Conservation (phyloP, 805 yeast genomes). For the Debaryomyces maramus region DNA sequence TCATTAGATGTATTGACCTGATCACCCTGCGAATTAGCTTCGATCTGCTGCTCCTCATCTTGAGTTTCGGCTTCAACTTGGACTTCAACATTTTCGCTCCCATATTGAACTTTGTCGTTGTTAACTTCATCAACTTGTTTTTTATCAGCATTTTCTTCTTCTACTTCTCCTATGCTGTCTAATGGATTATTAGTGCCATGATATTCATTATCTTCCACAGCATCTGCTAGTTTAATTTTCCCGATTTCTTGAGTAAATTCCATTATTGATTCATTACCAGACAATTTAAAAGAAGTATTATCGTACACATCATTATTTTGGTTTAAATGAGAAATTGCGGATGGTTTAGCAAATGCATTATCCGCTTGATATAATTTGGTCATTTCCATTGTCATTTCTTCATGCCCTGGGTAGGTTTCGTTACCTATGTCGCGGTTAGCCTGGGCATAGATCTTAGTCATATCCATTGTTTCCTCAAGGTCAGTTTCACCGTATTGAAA, state of each 20-base stretch:
- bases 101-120: not conserved
- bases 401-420: not conserved
- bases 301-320: not conserved
- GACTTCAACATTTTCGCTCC: not conserved
- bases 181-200: not conserved
- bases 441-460: conserved; percentile 5
- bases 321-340: too few species aligned
- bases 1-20: not conserved
- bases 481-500: not conserved
- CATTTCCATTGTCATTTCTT: conserved; percentile 7
- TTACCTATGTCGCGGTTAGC: not conserved
- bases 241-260: conserved; percentile 2
- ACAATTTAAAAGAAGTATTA: not conserved
- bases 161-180: not conserved
- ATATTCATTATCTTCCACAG: not conserved
- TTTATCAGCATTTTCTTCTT: not conserved
- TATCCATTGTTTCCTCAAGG: conserved; percentile 18
- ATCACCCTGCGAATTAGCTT: not conserved
- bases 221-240: not conserved
- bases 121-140: not conserved
- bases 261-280: conserved; percentile 1
- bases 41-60: not conserved
- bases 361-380: not conserved
- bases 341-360: too few species aligned
- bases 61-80: not conserved